Evolutionary conservation across 2,329 filamentous ascomycete genomes (phyloP).

Genomic region (Dactylellina leptospora): DNA sequence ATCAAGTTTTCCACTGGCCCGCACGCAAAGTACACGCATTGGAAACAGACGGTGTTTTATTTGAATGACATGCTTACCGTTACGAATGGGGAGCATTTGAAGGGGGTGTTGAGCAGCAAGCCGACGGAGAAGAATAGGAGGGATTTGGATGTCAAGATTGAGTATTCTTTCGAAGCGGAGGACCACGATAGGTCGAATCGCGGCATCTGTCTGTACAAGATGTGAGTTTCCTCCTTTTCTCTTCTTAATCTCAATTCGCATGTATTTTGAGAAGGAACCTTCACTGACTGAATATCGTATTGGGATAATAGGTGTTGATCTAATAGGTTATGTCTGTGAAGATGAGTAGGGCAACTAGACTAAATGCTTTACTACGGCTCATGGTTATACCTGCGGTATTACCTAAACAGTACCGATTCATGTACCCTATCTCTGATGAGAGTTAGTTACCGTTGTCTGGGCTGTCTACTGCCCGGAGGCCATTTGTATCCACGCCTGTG

Average conservation of each 20-base stretch:
- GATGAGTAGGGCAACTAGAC: no score
- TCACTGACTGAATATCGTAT: no score
- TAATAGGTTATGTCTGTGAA: no score
- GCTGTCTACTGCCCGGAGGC: neutral
- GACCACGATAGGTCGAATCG: conserved; percentile 74
- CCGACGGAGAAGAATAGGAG: conserved; percentile 94
- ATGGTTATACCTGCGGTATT: neutral
- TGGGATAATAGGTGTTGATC: no score
- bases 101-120: conserved; percentile 78
- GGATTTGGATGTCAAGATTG: conserved; percentile 87
- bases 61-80: conserved; percentile 91
- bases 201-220: conserved; percentile 79
- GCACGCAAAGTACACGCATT: conserved; percentile 99
- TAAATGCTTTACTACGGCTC: no score
- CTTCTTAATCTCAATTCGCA: no score
- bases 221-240: conserved; percentile 22
- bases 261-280: no score
- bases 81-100: conserved; percentile 81
- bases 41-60: conserved; percentile 99
- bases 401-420: no score
- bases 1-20: conserved; percentile 96
- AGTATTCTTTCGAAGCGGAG: conserved; percentile 79
- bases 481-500: neutral
- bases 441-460: neutral
- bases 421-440: neutral